These are phyloP conservation scores for Spathaspora arborariae DNA, from an alignment of 805 yeast species.

Conservation along the genomic window DNA sequence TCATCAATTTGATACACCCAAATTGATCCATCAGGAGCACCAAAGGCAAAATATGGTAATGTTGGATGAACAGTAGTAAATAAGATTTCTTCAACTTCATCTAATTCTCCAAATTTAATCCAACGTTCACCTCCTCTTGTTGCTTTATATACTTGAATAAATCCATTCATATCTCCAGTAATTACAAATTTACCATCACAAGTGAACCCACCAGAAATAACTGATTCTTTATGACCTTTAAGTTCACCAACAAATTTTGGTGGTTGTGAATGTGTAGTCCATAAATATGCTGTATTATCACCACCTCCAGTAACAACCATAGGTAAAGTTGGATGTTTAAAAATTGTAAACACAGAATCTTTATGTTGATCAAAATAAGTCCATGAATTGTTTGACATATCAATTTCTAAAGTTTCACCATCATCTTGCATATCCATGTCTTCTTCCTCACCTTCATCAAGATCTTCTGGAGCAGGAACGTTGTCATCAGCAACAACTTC, in stretches of 20 bases:
- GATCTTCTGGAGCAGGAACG: slow-evolving; percentile 35
- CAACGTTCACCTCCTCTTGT: slow-evolving; percentile 79
- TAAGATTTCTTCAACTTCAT: slow-evolving; percentile 86
- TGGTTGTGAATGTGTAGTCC: slow-evolving; percentile 90
- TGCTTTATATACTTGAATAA: slow-evolving; percentile 67
- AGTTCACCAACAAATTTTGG: slow-evolving; percentile 76
- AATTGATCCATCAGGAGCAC: slow-evolving; percentile 88
- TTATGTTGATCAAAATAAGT: slow-evolving; percentile 85
- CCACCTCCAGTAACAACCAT: slow-evolving; percentile 93
- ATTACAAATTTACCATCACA: slow-evolving; percentile 75
- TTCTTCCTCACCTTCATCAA: slow-evolving; percentile 19
- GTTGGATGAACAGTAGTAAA: slow-evolving; percentile 82
- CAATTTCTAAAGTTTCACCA: slow-evolving; percentile 59
- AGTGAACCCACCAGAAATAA: slow-evolving; percentile 79
- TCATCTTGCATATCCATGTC: slow-evolving; percentile 30
- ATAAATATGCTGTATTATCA: slow-evolving; percentile 81
- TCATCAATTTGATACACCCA: slow-evolving; percentile 84
- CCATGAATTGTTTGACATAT: slow-evolving; percentile 84
- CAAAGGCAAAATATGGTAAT: slow-evolving; percentile 82
- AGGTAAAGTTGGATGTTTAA: slow-evolving; percentile 81
- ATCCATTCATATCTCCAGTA: slow-evolving; percentile 95
- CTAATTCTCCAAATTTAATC: slow-evolving; percentile 64
- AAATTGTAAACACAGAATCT: slow-evolving; percentile 82
- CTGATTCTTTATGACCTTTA: slow-evolving; percentile 83
- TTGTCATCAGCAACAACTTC: slow-evolving; percentile 26